Percentiles rank a stretch among this genome's conserved stretches.
Conservation (phyloP, 768 basidiomycete species). For the Boletus rufocinnamomeus region DNA sequence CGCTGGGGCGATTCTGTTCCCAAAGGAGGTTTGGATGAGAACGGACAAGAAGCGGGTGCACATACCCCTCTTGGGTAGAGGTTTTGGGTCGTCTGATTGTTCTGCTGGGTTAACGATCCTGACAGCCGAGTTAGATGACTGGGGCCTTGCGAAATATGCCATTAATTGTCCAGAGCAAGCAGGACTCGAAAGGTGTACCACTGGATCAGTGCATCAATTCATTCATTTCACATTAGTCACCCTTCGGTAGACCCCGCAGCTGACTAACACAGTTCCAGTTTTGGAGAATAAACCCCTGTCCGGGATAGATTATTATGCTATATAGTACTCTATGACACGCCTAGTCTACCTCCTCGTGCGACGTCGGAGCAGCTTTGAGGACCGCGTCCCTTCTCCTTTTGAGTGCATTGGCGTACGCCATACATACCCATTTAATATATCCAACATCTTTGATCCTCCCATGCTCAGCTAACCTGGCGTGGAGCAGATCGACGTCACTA, state of each 20-base stretch:
- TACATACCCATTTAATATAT: conserved; percentile 72
- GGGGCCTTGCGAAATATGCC: conserved; percentile 71
- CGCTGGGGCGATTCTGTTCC: conserved; percentile 64
- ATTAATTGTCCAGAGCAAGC: conserved; percentile 37
- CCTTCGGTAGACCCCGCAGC: conserved; percentile 17
- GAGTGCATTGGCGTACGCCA: conserved; percentile 72
- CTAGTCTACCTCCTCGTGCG: conserved; percentile 12
- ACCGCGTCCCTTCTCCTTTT: conserved; percentile 54
- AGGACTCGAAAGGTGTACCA: conserved; percentile 5
- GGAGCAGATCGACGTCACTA: conserved; percentile 74
- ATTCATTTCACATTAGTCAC: conserved; percentile 22
- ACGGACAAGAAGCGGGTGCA: conserved; percentile 10
- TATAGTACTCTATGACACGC: neutral
- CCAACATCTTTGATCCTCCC: conserved; percentile 50
- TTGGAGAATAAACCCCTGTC: neutral
- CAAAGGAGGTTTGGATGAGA: conserved; percentile 8
- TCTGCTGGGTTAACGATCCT: conserved; percentile 68
- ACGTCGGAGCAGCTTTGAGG: conserved; percentile 17
- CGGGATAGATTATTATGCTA: neutral
- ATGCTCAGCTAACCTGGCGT: conserved; percentile 64
- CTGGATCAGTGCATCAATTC: conserved; percentile 9
- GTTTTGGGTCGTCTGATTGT: conserved; percentile 42
- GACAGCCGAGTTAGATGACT: conserved; percentile 59
- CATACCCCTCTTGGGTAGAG: conserved; percentile 57
- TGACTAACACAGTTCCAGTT: neutral